Percentiles rank a stretch among this genome's conserved stretches.
Conservation (phyloP, 2,329 filamentous ascomycete species). For the Microdochium paspali region DNA sequence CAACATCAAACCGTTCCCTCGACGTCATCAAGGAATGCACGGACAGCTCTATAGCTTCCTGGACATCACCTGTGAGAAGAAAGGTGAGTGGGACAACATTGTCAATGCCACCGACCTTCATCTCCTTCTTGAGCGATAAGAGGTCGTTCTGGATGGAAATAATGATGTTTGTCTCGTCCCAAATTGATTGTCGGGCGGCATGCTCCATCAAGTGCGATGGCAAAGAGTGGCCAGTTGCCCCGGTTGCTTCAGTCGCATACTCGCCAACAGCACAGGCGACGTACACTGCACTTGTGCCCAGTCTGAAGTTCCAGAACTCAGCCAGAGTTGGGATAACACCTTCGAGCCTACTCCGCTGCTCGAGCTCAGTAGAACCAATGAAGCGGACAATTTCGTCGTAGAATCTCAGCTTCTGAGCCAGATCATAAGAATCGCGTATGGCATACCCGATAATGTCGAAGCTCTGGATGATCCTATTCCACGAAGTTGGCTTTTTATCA, state of each 20-base stretch:
- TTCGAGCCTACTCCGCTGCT: constrained; percentile 9
- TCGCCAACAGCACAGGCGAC: constrained; percentile 8
- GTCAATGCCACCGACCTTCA: background rate
- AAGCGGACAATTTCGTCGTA: constrained; percentile 10
- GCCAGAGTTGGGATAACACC: constrained; percentile 8
- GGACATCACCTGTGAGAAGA: too few relatives aligned
- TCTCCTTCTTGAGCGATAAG: constrained; percentile 12
- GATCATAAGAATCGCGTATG: constrained; percentile 6
- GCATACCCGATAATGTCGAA: constrained; percentile 10
- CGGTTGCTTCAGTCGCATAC: constrained; percentile 5
- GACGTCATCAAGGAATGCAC: too few relatives aligned
- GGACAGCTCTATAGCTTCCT: too few relatives aligned
- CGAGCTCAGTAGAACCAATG: constrained; percentile 8
- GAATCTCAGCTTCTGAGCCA: constrained; percentile 8
- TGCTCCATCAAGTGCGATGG: constrained; percentile 6
- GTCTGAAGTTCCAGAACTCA: constrained; percentile 11
- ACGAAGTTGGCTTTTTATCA: background rate
- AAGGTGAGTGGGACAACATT: too few relatives aligned
- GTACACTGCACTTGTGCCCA: constrained; percentile 14
- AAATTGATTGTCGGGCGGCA: constrained; percentile 7
- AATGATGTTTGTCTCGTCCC: constrained; percentile 12
- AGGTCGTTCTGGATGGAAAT: constrained; percentile 13
- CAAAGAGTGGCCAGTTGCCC: background rate
- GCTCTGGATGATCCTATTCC: constrained; percentile 8
- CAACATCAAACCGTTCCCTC: too few relatives aligned